Evolutionary conservation across 2,329 filamentous ascomycete genomes (phyloP).

Genomic region (Beauveria caledonica): DNA sequence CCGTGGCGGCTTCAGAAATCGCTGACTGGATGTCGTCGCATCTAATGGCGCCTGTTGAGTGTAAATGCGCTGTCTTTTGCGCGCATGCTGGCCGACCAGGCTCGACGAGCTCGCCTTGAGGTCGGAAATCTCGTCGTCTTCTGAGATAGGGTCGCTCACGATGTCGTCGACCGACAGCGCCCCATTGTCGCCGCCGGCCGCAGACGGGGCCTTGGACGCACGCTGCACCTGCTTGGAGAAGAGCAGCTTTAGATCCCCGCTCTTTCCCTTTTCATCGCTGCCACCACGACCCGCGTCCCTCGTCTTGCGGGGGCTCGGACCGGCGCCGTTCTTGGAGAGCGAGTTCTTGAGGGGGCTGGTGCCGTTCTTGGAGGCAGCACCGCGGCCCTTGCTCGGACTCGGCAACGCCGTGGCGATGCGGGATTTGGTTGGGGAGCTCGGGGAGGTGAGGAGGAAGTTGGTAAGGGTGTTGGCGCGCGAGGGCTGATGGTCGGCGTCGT

Average conservation of each 20-base stretch:
- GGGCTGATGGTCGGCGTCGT: constrained; percentile 18
- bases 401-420: constrained; percentile 29
- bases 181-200: constrained; percentile 20
- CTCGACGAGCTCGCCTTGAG: constrained; percentile 43
- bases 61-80: constrained; percentile 40
- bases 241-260: constrained; percentile 48
- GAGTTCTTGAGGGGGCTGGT: constrained; percentile 19
- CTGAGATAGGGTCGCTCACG: constrained; percentile 50
- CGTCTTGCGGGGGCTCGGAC: constrained; percentile 31
- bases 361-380: constrained; percentile 14
- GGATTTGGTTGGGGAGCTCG: constrained; percentile 30
- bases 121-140: constrained; percentile 49
- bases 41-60: constrained; percentile 18
- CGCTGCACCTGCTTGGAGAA: constrained; percentile 55
- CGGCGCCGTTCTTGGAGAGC: constrained; percentile 22
- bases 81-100: constrained; percentile 47
- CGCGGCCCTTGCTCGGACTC: constrained; percentile 30
- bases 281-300: constrained; percentile 30
- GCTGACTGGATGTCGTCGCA: constrained; percentile 35
- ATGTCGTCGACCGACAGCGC: constrained; percentile 37
- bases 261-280: constrained; percentile 41
- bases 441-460: constrained; percentile 47
- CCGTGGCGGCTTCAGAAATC: constrained; percentile 40
- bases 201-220: constrained; percentile 24
- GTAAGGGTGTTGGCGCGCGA: constrained; percentile 37